These are phyloP conservation scores for Hericium coralloides DNA, from an alignment of 768 basidiomycete genomes.

Conservation along the genomic window DNA sequence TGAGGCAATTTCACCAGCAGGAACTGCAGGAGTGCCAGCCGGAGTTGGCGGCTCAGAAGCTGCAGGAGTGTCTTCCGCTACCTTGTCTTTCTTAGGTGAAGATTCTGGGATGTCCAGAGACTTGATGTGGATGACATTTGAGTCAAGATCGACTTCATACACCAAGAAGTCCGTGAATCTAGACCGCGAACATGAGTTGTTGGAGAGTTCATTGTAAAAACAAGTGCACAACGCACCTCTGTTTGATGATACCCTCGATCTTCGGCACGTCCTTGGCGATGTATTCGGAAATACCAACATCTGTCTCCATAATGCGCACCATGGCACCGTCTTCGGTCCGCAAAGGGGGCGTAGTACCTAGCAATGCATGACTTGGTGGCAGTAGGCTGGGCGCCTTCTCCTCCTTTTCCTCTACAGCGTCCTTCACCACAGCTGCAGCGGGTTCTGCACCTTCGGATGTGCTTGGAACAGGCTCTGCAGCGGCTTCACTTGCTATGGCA, in stretches of 20 bases:
- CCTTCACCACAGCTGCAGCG: constrained; percentile 22
- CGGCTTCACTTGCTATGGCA: constrained; percentile 10
- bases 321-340: constrained; percentile 40
- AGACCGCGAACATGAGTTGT: constrained; percentile 6
- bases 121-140: constrained; percentile 74
- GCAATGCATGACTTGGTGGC: constrained; percentile 67
- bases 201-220: not conserved
- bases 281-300: constrained; percentile 90
- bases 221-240: constrained; percentile 49
- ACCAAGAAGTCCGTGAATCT: constrained; percentile 98
- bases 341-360: constrained; percentile 48
- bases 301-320: constrained; percentile 57
- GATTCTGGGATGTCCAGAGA: constrained; percentile 63
- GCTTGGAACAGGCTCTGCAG: constrained; percentile 7
- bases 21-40: constrained; percentile 1
- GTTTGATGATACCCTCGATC: constrained; percentile 93
- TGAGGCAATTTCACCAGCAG: constrained; percentile 4
- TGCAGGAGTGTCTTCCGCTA: constrained; percentile 18
- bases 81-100: constrained; percentile 33
- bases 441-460: constrained; percentile 5
- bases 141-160: constrained; percentile 78
- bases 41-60: not conserved
- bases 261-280: constrained; percentile 58
- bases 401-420: constrained; percentile 1
- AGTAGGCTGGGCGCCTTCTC: constrained; percentile 24